Percentiles rank a stretch among this genome's conserved stretches.
phyloP scores from a whole-genome alignment of 2,329 filamentous ascomycete genomes.

The Huntiella abstrusa region DNA sequence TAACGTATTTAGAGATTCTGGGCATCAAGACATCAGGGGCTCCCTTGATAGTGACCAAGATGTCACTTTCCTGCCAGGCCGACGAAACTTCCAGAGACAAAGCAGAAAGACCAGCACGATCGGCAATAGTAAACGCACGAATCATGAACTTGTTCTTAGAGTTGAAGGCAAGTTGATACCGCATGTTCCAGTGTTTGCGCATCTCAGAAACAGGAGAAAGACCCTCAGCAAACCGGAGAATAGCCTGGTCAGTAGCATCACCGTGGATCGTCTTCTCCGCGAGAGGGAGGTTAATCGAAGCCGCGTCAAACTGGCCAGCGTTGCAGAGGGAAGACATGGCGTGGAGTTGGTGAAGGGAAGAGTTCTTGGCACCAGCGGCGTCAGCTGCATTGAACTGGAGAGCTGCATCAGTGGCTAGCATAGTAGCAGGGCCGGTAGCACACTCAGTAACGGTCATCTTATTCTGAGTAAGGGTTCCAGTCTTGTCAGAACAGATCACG shows the following conservation, averaged over 20 bases:
- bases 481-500: constrained; percentile 99
- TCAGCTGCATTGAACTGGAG: neutral
- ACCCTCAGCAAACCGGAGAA: constrained; percentile 84
- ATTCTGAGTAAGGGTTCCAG: constrained; percentile 92
- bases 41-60: constrained; percentile 60
- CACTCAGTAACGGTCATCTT: constrained; percentile 97
- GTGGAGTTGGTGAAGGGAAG: constrained; percentile 60
- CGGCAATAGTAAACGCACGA: constrained; percentile 62
- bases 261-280: constrained; percentile 63
- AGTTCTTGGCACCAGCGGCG: constrained; percentile 32
- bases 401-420: constrained; percentile 64
- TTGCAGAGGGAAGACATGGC: constrained; percentile 68
- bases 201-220: constrained; percentile 59
- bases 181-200: constrained; percentile 34
- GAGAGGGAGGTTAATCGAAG: constrained; percentile 58
- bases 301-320: constrained; percentile 45
- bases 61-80: constrained; percentile 94
- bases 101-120: constrained; percentile 65
- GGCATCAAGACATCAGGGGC: constrained; percentile 92
- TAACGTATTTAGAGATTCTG: constrained; percentile 64
- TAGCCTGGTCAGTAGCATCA: constrained; percentile 85
- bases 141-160: constrained; percentile 12
- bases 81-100: constrained; percentile 93
- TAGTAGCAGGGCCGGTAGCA: constrained; percentile 70
- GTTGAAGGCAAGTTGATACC: constrained; percentile 59